phyloP scores from a whole-genome alignment of 2,329 filamentous ascomycete genomes.

The Diplodia intermedia region DNA sequence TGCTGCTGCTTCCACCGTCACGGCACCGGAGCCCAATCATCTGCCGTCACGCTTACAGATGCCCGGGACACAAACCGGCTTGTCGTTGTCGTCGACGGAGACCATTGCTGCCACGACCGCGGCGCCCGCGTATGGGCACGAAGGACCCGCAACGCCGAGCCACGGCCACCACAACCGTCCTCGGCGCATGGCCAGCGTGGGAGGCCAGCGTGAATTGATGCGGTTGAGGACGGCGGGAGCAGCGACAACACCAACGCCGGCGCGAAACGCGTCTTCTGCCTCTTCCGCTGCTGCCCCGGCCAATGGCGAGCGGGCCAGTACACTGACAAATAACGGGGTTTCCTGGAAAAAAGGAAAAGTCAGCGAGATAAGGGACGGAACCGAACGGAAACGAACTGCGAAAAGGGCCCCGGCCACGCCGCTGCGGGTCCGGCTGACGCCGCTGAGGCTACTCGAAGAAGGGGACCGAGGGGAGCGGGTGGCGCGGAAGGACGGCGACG shows the following conservation, averaged over 20 bases:
- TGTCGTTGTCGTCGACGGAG: not conserved
- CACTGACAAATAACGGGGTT: not conserved
- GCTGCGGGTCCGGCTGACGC: not conserved
- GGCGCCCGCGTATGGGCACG: no score
- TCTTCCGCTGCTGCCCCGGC: not conserved
- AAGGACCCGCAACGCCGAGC: not conserved
- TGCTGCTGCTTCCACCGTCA: not conserved
- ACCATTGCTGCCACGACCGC: not conserved
- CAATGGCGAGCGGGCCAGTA: not conserved
- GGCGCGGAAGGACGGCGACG: not conserved
- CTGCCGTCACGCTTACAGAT: not conserved
- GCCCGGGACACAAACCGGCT: not conserved
- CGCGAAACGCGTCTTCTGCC: not conserved
- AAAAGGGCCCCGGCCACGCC: not conserved
- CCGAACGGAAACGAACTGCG: not conserved
- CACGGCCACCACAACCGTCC: not conserved
- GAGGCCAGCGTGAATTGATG: slow-evolving; percentile 3
- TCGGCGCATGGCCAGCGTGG: slow-evolving; percentile 14
- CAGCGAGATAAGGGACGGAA: not conserved
- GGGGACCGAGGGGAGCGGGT: not conserved
- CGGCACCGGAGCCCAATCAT: not conserved
- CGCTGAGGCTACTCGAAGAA: not conserved
- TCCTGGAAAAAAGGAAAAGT: not conserved
- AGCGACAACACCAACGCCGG: not conserved
- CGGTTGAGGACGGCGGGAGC: not conserved